phyloP scores from a whole-genome alignment of 2,329 filamentous ascomycete species.

The Stemphylium vesicarium region DNA sequence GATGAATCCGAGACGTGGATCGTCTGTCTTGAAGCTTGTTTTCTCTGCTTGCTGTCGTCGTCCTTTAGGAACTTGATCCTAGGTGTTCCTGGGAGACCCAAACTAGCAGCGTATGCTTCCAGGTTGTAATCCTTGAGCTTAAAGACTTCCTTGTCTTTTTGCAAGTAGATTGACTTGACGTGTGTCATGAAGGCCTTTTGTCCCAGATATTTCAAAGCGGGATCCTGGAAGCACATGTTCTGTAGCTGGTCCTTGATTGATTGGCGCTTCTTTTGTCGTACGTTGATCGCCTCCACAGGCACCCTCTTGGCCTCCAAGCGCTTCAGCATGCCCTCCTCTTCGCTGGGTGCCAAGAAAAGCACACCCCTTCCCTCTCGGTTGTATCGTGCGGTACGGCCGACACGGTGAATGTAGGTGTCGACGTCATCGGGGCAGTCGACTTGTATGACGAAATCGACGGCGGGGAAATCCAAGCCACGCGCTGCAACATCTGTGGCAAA shows the following conservation, averaged over 20 bases:
- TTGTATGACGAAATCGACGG: conserved; percentile 99
- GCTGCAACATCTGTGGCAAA: conserved; percentile 97
- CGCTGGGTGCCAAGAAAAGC: conserved; percentile 88
- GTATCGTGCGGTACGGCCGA: conserved; percentile 92
- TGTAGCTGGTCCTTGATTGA: conserved; percentile 85
- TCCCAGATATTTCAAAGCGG: conserved; percentile 90
- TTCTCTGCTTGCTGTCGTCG: conserved; percentile 82
- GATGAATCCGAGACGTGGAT: conserved; percentile 66
- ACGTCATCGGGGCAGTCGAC: conserved; percentile 96
- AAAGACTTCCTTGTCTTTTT: conserved; percentile 92
- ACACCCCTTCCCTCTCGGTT: conserved; percentile 87
- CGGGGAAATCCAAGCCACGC: conserved; percentile 91
- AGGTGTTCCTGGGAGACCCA: conserved; percentile 89
- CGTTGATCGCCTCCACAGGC: conserved; percentile 82
- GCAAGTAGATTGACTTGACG: conserved; percentile 80
- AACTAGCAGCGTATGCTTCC: conserved; percentile 81
- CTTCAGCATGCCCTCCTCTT: conserved; percentile 89
- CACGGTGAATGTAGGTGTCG: conserved; percentile 96
- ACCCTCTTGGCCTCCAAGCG: conserved; percentile 88
- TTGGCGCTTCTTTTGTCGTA: conserved; percentile 87
- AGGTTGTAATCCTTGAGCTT: conserved; percentile 81
- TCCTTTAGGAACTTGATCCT: conserved; percentile 93
- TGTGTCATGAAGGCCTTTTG: conserved; percentile 97
- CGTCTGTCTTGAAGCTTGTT: conserved; percentile 79
- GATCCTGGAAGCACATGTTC: conserved; percentile 94